These are phyloP conservation scores for Aureobasidium leucospermi DNA, from an alignment of 2,329 filamentous ascomycete species.

Conservation along the genomic window DNA sequence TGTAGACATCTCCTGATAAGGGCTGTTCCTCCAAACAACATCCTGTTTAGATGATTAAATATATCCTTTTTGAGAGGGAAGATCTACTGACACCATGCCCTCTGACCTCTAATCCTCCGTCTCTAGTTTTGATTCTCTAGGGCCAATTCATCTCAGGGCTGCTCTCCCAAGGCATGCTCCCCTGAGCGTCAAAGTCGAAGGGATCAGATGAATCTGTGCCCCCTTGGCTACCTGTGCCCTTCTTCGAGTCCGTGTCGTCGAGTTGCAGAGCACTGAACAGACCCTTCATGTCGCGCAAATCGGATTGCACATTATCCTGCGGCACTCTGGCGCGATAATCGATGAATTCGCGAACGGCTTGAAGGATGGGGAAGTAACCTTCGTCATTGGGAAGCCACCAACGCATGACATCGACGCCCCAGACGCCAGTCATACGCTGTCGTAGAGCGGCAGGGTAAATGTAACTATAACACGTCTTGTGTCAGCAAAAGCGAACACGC, in stretches of 20 bases:
- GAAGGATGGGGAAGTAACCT: constrained; percentile 64
- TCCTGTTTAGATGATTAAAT: not conserved
- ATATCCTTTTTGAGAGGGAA: not conserved
- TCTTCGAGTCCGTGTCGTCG: constrained; percentile 18
- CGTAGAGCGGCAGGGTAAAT: constrained; percentile 72
- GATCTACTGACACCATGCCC: not conserved
- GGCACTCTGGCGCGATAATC: constrained; percentile 25
- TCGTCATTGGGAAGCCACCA: constrained; percentile 91
- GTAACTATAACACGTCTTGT: constrained; percentile 53
- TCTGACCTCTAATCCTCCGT: not conserved
- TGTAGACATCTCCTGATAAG: too few relatives aligned
- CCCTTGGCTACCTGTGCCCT: constrained; percentile 18
- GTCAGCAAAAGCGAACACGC: too few relatives aligned
- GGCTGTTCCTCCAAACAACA: too few relatives aligned
- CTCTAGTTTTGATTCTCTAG: not conserved
- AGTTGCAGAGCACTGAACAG: constrained; percentile 34
- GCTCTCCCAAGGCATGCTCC: constrained; percentile 10
- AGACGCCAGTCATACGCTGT: constrained; percentile 66
- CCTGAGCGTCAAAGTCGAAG: constrained; percentile 14
- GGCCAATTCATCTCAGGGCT: constrained; percentile 17
- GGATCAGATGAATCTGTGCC: constrained; percentile 18
- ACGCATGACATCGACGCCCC: constrained; percentile 62
- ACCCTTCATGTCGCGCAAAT: constrained; percentile 29
- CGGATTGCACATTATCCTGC: constrained; percentile 19
- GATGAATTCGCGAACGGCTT: constrained; percentile 71